These are phyloP conservation scores for Xylaria sp. DNA, from an alignment of 2,329 filamentous ascomycete species.

Conservation along the genomic window DNA sequence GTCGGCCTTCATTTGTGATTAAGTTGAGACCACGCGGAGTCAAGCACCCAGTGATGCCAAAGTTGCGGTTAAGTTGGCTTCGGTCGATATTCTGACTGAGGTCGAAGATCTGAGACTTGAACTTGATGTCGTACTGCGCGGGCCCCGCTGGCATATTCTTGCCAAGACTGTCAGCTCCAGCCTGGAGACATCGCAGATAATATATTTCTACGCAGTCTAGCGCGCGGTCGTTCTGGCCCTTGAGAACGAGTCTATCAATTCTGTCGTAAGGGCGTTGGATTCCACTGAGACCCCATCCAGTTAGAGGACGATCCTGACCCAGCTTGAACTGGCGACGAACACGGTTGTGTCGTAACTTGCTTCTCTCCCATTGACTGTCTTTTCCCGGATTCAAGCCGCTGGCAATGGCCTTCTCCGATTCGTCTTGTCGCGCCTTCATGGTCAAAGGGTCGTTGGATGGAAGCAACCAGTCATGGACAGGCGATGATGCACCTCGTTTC, in stretches of 20 bases:
- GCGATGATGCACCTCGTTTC: constrained; percentile 54
- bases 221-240: constrained; percentile 52
- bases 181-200: constrained; percentile 43
- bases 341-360: constrained; percentile 53
- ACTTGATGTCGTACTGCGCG: constrained; percentile 43
- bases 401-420: constrained; percentile 35
- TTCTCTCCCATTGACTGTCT: constrained; percentile 49
- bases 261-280: constrained; percentile 32
- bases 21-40: constrained; percentile 61
- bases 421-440: constrained; percentile 44
- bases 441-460: constrained; percentile 50
- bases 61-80: constrained; percentile 39
- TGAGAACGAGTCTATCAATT: constrained; percentile 33
- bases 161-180: constrained; percentile 28
- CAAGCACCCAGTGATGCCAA: constrained; percentile 61
- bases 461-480: constrained; percentile 57
- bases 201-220: constrained; percentile 62
- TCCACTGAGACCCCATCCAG: constrained; percentile 53
- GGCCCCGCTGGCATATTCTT: background rate
- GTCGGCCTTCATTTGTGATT: constrained; percentile 54
- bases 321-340: constrained; percentile 47
- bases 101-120: constrained; percentile 50
- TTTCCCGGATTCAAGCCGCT: constrained; percentile 21
- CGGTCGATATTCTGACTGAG: constrained; percentile 70
- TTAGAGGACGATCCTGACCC: constrained; percentile 52